Evolutionary conservation across 1,284 basidiomycete species (phyloP), one percentile per base, ranked within the genome.

Genomic region (Ceratobasidium sp.): DNA sequence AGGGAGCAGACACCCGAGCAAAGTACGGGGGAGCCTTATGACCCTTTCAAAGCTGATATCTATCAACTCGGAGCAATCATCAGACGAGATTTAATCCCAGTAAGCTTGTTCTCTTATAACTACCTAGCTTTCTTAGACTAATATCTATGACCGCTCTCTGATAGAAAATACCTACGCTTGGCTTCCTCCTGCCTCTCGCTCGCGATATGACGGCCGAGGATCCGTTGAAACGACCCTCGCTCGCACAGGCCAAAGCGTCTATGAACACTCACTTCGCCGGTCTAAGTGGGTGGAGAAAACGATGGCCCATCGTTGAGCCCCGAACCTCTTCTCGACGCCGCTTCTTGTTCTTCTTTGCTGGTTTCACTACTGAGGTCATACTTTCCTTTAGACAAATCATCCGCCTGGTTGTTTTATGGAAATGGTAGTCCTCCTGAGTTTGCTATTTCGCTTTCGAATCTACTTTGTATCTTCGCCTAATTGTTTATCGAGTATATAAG

Each of bases 11-110:
- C 31, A 14, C 69, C 69, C 4, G 69, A 72, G 17, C 69, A 72
- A 41, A 22, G n/a, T 0, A n/a, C 22, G 6, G 69, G 56, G 5
- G 17, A 62, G 4, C 57, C 69, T 8, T 72, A 72, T 47, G 69
- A 72, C 29, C 69, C 57, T 8, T 72, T 72, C 69, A 50, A 41
- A 27, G 56, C 19, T 8, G 69, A 72, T 36, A 59, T 72, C 7
- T 72, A 60, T 27, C 69, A 72, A 44, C 57, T 72, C n/a, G 69
- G 69, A 8, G 50, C 50, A 1, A n/a, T 72, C 7, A 27, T 72
- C 14, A 27, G 56, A 22, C 15, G 57, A 19, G 56, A 72, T 14
- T 45, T 72, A 1, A 62, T 72, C 24, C 69, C 69, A 5, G 69
- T 72, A 33, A 1, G 56, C 50, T 11, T 41, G 36, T 11, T 5